Evolutionary conservation across 2,329 filamentous ascomycete species (phyloP).

Genomic region (Xylaria sp.): DNA sequence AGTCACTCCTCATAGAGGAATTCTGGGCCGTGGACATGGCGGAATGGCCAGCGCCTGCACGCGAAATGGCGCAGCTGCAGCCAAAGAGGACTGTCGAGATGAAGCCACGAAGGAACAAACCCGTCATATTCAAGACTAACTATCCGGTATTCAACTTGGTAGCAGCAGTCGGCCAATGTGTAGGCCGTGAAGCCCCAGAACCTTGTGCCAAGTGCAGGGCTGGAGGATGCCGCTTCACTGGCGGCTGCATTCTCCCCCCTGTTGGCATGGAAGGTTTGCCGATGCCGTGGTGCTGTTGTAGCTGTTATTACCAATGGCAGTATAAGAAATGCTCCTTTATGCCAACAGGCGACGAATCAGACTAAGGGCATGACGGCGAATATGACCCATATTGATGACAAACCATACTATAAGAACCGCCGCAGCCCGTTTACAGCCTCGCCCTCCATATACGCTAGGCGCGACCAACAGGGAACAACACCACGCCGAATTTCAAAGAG

Average conservation of each 20-base stretch:
- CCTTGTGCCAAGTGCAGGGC: neutral
- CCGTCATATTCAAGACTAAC: no score
- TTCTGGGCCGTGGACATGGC: neutral
- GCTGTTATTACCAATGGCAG: neutral
- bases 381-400: no score
- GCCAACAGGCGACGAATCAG: no score
- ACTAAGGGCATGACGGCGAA: no score
- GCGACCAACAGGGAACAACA: no score
- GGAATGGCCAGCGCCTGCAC: neutral
- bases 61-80: neutral
- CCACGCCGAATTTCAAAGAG: no score
- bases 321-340: neutral
- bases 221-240: neutral
- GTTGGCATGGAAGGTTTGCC: neutral
- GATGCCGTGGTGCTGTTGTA: neutral
- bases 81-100: neutral
- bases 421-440: no score
- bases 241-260: neutral
- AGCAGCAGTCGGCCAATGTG: neutral
- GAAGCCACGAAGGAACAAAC: no score
- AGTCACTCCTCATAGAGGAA: neutral
- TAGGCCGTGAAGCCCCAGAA: neutral
- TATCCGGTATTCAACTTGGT: neutral
- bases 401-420: no score
- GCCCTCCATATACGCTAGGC: no score